These are phyloP conservation scores for Garcileccinum viscosum DNA, from an alignment of 1,284 basidiomycete genomes.

Conservation along the genomic window DNA sequence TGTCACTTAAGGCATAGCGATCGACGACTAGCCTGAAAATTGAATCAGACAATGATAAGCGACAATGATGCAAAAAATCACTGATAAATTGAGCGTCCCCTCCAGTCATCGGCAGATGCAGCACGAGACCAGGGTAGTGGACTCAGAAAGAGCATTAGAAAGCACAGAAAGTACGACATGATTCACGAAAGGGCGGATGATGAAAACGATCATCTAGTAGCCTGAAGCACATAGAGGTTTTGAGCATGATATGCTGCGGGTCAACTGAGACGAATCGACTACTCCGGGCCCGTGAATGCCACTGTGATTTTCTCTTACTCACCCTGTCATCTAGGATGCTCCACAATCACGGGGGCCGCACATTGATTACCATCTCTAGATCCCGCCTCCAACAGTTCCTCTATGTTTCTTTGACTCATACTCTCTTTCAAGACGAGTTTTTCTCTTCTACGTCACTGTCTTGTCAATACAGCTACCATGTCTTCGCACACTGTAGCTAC, in stretches of 20 bases:
- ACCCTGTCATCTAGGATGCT: neutral
- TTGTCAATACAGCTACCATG: neutral
- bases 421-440: neutral
- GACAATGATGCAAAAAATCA: neutral
- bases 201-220: neutral
- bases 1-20: conserved; percentile 61
- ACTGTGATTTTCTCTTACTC: neutral
- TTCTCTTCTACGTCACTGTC: neutral
- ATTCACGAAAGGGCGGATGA: conserved; percentile 2
- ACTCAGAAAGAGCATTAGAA: neutral
- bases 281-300: neutral
- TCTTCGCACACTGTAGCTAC: neutral
- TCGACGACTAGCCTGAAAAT: conserved; percentile 62
- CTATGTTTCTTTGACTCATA: neutral
- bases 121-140: conserved; percentile 20
- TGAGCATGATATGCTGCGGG: neutral
- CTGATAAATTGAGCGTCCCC: conserved; percentile 47
- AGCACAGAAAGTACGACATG: conserved; percentile 7
- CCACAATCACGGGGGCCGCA: neutral
- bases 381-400: neutral
- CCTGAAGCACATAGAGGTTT: neutral
- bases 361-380: neutral
- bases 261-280: neutral
- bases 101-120: conserved; percentile 44
- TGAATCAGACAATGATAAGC: conserved; percentile 3